Base-by-base conservation (phyloP, 208 protist species). In the Trypanosoma platydactyli region DNA sequence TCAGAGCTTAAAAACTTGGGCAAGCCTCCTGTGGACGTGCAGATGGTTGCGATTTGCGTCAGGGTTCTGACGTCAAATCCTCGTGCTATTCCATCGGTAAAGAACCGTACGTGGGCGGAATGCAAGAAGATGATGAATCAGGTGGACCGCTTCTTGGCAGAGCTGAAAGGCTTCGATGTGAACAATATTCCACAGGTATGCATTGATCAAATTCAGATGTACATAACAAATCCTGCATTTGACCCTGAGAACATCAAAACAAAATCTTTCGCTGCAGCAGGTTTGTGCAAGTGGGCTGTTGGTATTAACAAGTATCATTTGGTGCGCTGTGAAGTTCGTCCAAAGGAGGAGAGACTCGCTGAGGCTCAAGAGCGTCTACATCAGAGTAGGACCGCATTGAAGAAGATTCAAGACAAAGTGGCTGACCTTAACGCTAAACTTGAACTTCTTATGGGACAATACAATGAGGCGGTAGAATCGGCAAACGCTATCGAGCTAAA, bases 111-210 rank as follows among this genome's bases (percentile, higher is more conserved):
- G 30, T 99, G 98, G 98, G 94, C 94, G 41, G 86, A 94, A 33
- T 97, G 92, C 66, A 99, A 99, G 84, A 98, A 96, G 63, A 95
- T 98, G 85, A 99, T 99, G 97, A 94, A 88, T 75, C 88, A 97
- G 61, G 94, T 98, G 30, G 85, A 92, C 73, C 78, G 91, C 63
- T 99, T 99, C 79, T 79, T 99, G 22, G 76, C 92, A 16, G 84
- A 96, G 50, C 77, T 99, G 51, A 75, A 91, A 35, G 81, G 73
- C 54, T 99, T 98, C 71, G 97, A 99, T 81, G 89, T 91, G 45
- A 94, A 98, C 77, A 95, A 98, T 67, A 98, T 99, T 54, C 91
- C 95, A n/a, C 86, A 97, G 67, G 71, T 75, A 13, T 98, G 95
- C 79, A 93, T 99, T 52, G 91, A 98, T 70, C 92, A 94, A 66